phyloP scores from a whole-genome alignment of 2,329 filamentous ascomycete genomes.

The Shiraia bambusicola region DNA sequence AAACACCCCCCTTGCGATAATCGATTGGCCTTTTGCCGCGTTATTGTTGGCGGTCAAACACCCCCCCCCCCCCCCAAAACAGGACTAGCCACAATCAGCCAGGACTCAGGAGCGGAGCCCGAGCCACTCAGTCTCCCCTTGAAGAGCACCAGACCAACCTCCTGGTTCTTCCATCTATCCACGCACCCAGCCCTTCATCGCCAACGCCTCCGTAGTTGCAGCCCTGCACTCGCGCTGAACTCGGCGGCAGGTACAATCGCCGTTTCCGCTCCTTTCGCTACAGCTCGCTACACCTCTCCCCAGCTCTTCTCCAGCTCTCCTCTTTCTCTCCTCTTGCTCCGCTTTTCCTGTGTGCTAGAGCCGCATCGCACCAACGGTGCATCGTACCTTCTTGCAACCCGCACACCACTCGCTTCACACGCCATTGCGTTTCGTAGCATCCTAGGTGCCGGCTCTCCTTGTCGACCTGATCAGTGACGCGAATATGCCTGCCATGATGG shows the following conservation, averaged over 20 bases:
- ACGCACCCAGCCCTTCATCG: conserved; percentile 25
- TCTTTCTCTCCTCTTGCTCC: conserved; percentile 27
- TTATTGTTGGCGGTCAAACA: no score
- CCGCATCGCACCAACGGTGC: conserved; percentile 29
- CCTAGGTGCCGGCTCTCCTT: conserved; percentile 15
- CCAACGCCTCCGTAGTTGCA: conserved; percentile 24
- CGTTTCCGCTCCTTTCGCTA: conserved; percentile 38
- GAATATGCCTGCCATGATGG: conserved; percentile 50
- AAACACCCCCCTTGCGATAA: no score
- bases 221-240: conserved; percentile 28
- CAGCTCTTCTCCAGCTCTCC: no score
- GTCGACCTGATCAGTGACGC: conserved; percentile 16
- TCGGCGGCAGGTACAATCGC: conserved; percentile 28
- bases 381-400: conserved; percentile 32
- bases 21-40: no score
- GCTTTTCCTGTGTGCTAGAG: conserved; percentile 10
- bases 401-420: conserved; percentile 20
- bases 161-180: conserved; percentile 25
- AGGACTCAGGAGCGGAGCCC: not conserved
- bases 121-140: no score
- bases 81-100: conserved; percentile 12
- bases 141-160: conserved; percentile 25
- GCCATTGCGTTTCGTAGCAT: conserved; percentile 22
- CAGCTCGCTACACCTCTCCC: no score
- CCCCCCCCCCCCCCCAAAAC: not conserved